Base-by-base conservation (phyloP, 2,329 filamentous ascomycete species). In the Beauveria varroae region DNA sequence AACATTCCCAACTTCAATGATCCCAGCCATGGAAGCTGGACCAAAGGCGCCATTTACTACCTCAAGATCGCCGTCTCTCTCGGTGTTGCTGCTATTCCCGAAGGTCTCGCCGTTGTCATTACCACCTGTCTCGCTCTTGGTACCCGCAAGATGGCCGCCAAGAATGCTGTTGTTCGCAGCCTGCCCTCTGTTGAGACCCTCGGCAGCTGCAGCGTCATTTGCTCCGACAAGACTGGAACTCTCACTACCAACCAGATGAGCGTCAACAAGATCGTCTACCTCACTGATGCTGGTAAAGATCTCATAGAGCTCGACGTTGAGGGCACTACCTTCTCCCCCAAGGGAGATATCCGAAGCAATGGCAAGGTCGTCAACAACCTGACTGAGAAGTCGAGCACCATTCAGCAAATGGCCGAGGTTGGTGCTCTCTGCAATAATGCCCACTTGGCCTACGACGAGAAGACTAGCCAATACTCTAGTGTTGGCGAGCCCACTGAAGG, bases 171-270 rank as follows among this genome's bases (percentile, higher is more conserved):
- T 43, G 96, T 99, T 62, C 87, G 96, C 75, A 97, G 92, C 72
- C 79, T 99, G 68, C 95, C 95, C 22, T 99, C 95, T 1, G 95
- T 99, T 57, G 95, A 99, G 77, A 99, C 95, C 14, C 83, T 99
- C 58, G 95, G 95, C 72, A 99, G 95, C 82, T 99, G 95, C 84
- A 99, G 95, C 71, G 93, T 99, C 62, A 97, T 99, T 73, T 99
- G 96, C 80, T 99, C 96, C 4, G 95, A 99, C 81, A 99, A 99
- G 82, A 99, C 95, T 5, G 96, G 95, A 68, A 99, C 95, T 54
- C 78, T 99, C 72, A 99, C 95, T 12, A 99, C 95, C 46, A 99
- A 99, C 78, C 93, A 98, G 77, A 99, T 99, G 95, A 98, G 95
- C 71, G 95, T 97, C 61, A 95, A 87, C 79, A 96, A 93, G 76